Conservation (phyloP, 2,329 filamentous ascomycete species). For the Fusarium sp. region DNA sequence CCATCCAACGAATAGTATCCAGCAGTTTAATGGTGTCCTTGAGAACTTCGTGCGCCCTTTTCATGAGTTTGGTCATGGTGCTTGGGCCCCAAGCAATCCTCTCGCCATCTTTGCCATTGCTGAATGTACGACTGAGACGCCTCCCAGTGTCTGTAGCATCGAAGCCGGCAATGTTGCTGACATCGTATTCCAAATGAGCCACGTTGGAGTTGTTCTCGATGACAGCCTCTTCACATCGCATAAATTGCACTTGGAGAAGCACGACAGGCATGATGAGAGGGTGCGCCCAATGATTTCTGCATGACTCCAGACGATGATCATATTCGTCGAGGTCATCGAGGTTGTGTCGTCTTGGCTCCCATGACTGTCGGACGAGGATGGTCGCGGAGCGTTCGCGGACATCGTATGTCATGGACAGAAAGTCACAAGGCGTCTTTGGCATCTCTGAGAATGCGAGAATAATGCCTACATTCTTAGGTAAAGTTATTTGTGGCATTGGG, state of each 20-base stretch:
- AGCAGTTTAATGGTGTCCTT: conserved; percentile 57
- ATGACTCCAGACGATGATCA: conserved; percentile 56
- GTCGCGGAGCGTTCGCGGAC: conserved; percentile 51
- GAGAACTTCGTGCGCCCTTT: conserved; percentile 56
- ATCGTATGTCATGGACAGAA: conserved; percentile 57
- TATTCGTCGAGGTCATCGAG: conserved; percentile 57
- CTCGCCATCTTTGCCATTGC: conserved; percentile 36
- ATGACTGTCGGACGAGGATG: conserved; percentile 55
- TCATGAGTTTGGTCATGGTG: conserved; percentile 59
- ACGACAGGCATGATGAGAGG: conserved; percentile 57
- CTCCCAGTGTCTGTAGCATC: conserved; percentile 44
- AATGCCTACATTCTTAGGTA: conserved; percentile 45
- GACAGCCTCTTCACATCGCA: conserved; percentile 56
- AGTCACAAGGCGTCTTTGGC: conserved; percentile 57
- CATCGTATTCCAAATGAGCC: conserved; percentile 52
- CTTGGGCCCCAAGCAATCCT: conserved; percentile 49
- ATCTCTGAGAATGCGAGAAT: conserved; percentile 57
- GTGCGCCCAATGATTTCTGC: conserved; percentile 56
- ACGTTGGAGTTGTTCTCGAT: conserved; percentile 56
- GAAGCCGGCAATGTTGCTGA: conserved; percentile 55
- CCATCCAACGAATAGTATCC: conserved; percentile 59
- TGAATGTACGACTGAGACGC: conserved; percentile 37
- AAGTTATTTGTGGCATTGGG: too few species aligned
- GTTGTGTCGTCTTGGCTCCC: conserved; percentile 52
- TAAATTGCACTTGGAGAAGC: conserved; percentile 57